Conservation (phyloP, 768 basidiomycete species). For the Polyporus arcularius region DNA sequence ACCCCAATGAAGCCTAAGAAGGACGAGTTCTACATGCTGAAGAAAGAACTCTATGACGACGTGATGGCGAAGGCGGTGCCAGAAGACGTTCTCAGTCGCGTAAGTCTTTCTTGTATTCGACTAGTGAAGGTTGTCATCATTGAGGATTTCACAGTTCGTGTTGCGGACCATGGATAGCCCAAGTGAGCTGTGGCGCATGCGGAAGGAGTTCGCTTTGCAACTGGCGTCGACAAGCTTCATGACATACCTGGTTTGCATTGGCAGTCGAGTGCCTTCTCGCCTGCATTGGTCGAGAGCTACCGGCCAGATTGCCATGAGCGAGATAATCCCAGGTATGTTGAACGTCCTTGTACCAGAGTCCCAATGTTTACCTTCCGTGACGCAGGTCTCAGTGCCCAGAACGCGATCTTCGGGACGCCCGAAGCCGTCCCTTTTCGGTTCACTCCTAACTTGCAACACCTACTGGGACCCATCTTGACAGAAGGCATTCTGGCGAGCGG, state of each 20-base stretch:
- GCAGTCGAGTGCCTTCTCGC: conserved; percentile 78
- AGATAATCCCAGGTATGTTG: conserved; percentile 76
- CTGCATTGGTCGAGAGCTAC: conserved; percentile 90
- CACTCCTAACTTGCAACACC: conserved; percentile 94
- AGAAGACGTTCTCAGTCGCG: conserved; percentile 81
- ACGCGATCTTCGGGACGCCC: conserved; percentile 70
- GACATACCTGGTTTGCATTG: conserved; percentile 84
- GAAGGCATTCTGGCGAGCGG: conserved; percentile 88
- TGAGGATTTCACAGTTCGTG: conserved; percentile 72
- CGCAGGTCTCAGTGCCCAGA: conserved; percentile 36
- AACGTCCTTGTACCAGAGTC: neutral
- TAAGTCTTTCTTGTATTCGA: conserved; percentile 38
- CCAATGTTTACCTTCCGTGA: neutral
- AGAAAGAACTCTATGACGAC: conserved; percentile 89
- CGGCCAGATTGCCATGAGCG: conserved; percentile 90
- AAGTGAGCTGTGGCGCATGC: conserved; percentile 91
- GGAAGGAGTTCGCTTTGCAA: conserved; percentile 94
- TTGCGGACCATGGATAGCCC: conserved; percentile 79
- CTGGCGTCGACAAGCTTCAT: conserved; percentile 88
- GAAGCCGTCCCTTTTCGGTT: conserved; percentile 97
- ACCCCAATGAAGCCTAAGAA: conserved; percentile 43
- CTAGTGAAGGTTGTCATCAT: neutral
- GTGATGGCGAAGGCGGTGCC: conserved; percentile 86
- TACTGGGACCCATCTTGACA: conserved; percentile 84
- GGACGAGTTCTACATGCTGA: conserved; percentile 69